Evolutionary conservation across 2,329 filamentous ascomycete genomes (phyloP), one percentile per base, ranked within the genome.

Genomic region (Xylariaceae sp.): DNA sequence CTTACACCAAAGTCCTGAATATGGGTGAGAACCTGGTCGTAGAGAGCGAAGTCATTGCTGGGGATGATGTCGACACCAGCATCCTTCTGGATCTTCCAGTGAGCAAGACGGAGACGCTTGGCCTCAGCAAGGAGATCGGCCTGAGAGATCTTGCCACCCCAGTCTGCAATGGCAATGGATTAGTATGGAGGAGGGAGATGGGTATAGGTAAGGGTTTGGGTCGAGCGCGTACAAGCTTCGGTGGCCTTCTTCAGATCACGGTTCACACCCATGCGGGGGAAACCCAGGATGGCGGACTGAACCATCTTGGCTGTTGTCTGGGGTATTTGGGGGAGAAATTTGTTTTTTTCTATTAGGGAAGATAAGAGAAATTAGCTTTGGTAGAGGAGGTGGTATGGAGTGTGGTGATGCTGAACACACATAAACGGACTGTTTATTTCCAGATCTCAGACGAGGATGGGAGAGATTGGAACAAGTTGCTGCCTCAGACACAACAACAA

Each of bases 171-270:
- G 43, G 42, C 37, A 54, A 21, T 49, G 45, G 3, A 41, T 25
- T 42, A 40, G 36, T 41, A 36, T 45, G 27, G 37, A 40, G 37
- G 39, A 25, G 38, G 35, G 42, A 40, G 20, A 37, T 21, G 22
- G 38, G 19, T 6, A 22, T 29, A 33, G 14, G 45, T 21, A 4
- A 36, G 22, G 38, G 19, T 6, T 21, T 29, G 33, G 14, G 45
- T 21, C 3, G 33, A 19, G 20, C 29, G 75, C 75, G 67, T 59
- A 79, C 76, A 98, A 71, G 92, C 89, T 76, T 98, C 93, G 60
- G 91, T 98, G 67, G 93, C 93, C 85, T 98, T 98, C 86, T 98
- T 98, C 71, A 98, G 84, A 81, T 98, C 93, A 84, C 93, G 90
- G 76, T 94, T 88, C 65, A 82, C 87, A 75, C 93, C 93, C 88